Conservation (phyloP, 768 basidiomycete species). For the Suillus subaureus region DNA sequence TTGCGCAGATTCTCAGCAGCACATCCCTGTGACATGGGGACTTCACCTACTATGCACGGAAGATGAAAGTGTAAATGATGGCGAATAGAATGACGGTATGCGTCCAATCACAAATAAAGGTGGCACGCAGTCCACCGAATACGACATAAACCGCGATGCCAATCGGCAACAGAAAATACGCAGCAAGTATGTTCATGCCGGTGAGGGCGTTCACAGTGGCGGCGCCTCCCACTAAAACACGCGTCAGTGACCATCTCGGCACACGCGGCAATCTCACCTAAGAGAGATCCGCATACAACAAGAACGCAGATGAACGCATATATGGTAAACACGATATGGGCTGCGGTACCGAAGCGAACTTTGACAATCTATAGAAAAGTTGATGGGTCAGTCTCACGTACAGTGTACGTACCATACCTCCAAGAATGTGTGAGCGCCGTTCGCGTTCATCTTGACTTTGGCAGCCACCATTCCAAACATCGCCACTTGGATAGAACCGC, state of each 20-base stretch:
- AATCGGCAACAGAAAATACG: slow-evolving; percentile 34
- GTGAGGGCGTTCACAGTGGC: slow-evolving; percentile 34
- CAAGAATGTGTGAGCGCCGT: slow-evolving; percentile 45
- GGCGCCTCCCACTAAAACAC: slow-evolving; percentile 26
- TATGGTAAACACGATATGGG: slow-evolving; percentile 38
- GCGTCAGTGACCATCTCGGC: not conserved
- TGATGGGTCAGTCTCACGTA: too few species aligned
- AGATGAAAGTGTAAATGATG: slow-evolving; percentile 29
- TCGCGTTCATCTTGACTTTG: slow-evolving; percentile 46
- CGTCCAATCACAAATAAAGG: slow-evolving; percentile 26
- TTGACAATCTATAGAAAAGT: slow-evolving; percentile 35
- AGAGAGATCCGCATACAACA: slow-evolving; percentile 40
- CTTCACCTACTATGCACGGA: slow-evolving; percentile 11
- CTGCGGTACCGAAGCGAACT: slow-evolving; percentile 36
- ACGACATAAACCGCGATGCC: slow-evolving; percentile 28
- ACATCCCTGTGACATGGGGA: not conserved
- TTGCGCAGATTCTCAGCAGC: not conserved
- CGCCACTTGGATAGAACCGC: slow-evolving; percentile 41
- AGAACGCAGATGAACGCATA: slow-evolving; percentile 37
- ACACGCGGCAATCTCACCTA: slow-evolving; percentile 21
- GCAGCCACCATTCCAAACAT: slow-evolving; percentile 42
- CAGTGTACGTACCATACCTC: slow-evolving; percentile 25
- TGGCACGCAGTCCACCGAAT: slow-evolving; percentile 25
- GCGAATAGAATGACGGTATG: slow-evolving; percentile 35
- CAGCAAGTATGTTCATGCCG: slow-evolving; percentile 35